Evolutionary conservation across 768 basidiomycete species (phyloP).

Genomic region (Termitomyces sp.): DNA sequence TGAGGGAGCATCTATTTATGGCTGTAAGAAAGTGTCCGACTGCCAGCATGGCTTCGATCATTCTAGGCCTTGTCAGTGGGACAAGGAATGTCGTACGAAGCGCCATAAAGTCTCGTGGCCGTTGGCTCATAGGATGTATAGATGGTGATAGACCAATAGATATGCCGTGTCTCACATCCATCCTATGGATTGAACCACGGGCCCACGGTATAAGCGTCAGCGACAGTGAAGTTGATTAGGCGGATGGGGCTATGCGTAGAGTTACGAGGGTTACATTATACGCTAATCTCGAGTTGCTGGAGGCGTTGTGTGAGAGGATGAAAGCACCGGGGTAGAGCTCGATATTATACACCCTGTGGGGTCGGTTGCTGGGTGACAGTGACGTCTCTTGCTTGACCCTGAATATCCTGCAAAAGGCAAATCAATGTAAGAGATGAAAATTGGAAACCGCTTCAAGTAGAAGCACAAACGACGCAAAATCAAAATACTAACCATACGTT

Average conservation of each 20-base stretch:
- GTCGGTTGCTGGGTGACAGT: conserved; percentile 69
- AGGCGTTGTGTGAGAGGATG: not conserved
- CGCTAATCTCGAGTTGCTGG: not conserved
- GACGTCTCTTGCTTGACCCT: conserved; percentile 61
- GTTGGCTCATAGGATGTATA: not conserved
- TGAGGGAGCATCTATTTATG: conserved; percentile 1
- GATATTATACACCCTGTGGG: conserved; percentile 57
- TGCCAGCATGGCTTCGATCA: not conserved
- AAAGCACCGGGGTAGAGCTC: not conserved
- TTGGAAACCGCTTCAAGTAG: not conserved
- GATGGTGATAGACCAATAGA: not conserved
- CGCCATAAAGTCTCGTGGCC: not conserved
- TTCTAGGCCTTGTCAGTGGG: not conserved
- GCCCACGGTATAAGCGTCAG: not conserved
- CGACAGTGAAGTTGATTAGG: conserved; percentile 4
- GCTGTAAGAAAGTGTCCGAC: not conserved
- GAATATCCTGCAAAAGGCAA: conserved; percentile 45
- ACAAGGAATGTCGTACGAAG: not conserved
- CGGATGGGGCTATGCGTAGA: not conserved
- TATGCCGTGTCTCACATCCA: not conserved
- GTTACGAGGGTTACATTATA: not conserved
- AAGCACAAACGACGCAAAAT: conserved; percentile 6
- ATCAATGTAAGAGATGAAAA: not conserved
- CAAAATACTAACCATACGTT: conserved; percentile 56
- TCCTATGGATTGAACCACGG: not conserved